A percentile compares a stretch with the other conserved stretches of the same genome.
phyloP scores from a whole-genome alignment of 2,329 filamentous ascomycete genomes.

The Rutstroemia sp. region DNA sequence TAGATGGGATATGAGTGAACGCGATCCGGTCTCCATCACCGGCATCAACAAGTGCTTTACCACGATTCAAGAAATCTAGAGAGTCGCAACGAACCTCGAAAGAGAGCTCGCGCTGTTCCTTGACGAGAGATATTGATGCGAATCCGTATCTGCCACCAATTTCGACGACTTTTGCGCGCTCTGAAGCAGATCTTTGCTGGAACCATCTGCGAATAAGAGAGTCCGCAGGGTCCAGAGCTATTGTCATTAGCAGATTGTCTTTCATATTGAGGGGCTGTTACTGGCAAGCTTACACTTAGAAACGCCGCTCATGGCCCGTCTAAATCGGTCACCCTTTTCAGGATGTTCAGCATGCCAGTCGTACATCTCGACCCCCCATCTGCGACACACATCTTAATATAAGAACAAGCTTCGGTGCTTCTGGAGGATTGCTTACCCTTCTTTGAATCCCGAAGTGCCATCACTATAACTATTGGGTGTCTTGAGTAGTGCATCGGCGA shows the following conservation, averaged over 20 bases:
- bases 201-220: neutral
- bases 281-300: neutral
- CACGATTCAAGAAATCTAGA: neutral
- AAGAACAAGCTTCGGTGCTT: neutral
- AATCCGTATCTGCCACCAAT: neutral
- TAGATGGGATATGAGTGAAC: neutral
- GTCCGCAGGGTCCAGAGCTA: neutral
- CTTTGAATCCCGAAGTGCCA: neutral
- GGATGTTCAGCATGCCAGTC: neutral
- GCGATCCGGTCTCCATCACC: neutral
- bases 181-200: neutral
- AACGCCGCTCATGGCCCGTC: neutral
- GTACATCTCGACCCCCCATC: neutral
- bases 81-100: neutral
- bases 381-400: neutral
- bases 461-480: neutral
- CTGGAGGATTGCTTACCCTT: neutral
- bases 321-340: neutral
- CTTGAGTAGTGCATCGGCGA: neutral
- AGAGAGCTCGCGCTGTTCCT: neutral
- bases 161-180: neutral
- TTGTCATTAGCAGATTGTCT: neutral
- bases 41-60: neutral
- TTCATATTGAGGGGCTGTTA: neutral
- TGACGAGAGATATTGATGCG: neutral